phyloP scores from a whole-genome alignment of 768 basidiomycete species.

The Pleurotus djamor region DNA sequence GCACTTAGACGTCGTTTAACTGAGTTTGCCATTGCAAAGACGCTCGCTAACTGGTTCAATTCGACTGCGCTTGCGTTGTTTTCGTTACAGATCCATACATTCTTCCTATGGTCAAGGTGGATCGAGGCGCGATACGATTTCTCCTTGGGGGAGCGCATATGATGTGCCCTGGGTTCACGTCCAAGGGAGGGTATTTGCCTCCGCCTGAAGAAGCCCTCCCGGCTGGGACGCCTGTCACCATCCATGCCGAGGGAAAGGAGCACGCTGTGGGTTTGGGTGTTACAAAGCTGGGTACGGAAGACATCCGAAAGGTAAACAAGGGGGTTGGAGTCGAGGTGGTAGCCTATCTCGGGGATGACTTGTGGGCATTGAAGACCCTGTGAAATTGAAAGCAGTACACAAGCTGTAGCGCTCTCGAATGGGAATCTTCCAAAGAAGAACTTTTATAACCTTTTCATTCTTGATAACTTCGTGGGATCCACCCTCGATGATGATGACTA shows the following conservation, averaged over 20 bases:
- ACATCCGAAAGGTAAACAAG: conserved; percentile 89
- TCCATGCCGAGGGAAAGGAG: conserved; percentile 95
- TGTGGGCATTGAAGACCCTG: conserved; percentile 72
- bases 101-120: conserved; percentile 84
- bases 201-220: conserved; percentile 65
- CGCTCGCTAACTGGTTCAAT: not conserved
- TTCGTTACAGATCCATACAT: conserved; percentile 76
- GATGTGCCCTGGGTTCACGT: conserved; percentile 98
- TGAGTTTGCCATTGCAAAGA: not conserved
- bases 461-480: too few relatives aligned
- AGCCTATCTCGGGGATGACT: conserved; percentile 85
- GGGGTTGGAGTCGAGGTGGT: conserved; percentile 86
- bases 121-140: conserved; percentile 98
- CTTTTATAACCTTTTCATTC: too few relatives aligned
- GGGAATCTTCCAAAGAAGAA: not conserved
- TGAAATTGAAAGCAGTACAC: conserved; percentile 26
- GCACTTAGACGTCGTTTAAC: not conserved
- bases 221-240: conserved; percentile 78
- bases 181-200: conserved; percentile 86
- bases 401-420: not conserved
- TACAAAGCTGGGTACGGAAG: conserved; percentile 80
- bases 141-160: conserved; percentile 91
- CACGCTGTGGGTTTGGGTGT: conserved; percentile 86
- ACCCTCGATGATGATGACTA: too few relatives aligned
- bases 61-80: conserved; percentile 4